Evolutionary conservation across 1,284 basidiomycete species (phyloP), one percentile per base, ranked within the genome.

Genomic region (Cryptococcus wingfieldii): DNA sequence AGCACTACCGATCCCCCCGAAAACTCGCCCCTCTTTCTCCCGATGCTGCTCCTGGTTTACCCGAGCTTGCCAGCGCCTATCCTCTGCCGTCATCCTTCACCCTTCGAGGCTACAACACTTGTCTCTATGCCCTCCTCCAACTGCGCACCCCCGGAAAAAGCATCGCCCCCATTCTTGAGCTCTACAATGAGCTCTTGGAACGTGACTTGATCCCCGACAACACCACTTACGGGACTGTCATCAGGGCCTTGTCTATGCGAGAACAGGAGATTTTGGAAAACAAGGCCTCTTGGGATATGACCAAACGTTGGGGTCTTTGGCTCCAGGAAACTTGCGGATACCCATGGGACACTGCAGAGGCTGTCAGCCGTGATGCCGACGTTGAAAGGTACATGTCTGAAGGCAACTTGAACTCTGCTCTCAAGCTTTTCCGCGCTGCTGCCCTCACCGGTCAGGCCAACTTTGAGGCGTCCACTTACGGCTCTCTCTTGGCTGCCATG

Each of bases 121-220:
- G 85, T 13, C 76, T 93, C 44, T 67, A 80, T 5, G 84, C 83
- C 0, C 73, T 91, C 2, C 67, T 80, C 27, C 60, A 70, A 2
- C 77, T 82, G 38, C 82, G 87, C 55, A 54, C 63, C 19, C 60
- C 69, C 13, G 85, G 84, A 14, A 81, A 84, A 61, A 82, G 84
- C 5, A 80, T 90, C 41, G 77, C 80, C 0, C 71, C 81, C 41
- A 77, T 92, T 48, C 76, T 89, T 59, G 83, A 86, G 55, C 80
- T 84, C 5, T 95, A 95, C 79, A 84, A 88, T 65, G 80, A 85
- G 54, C 84, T 94, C 81, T 77, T 91, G 47, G 77, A 80, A n/a
- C 79, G 79, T 44, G 83, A 84, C 23, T 69, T 92, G 13, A 69
- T 83, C 0, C 90, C 92, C 16, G 86, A 86, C 62, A 66, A 79